Percentiles rank a stretch among this genome's conserved stretches.
Evolutionary conservation across 2,329 filamentous ascomycete species (phyloP).

Genomic region (Colletotrichum zoysiae): DNA sequence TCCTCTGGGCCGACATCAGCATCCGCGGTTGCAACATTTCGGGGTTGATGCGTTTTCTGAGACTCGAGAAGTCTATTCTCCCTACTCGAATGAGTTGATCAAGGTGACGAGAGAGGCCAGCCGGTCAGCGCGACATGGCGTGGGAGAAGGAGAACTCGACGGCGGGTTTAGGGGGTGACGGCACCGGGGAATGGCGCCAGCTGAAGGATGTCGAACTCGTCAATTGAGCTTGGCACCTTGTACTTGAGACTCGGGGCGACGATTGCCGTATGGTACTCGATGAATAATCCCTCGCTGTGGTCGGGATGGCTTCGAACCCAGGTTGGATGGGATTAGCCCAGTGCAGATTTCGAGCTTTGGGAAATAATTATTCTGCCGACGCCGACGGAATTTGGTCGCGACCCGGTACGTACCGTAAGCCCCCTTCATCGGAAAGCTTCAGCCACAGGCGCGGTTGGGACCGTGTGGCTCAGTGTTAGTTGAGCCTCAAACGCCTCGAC

Average conservation of each 20-base stretch:
- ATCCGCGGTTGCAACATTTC: conserved; percentile 18
- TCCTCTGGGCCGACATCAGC: conserved; percentile 25
- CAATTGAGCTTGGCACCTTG: background rate
- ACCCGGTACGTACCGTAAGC: conserved; percentile 8
- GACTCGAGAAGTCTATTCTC: background rate
- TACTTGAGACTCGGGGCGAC: background rate
- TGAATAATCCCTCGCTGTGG: background rate
- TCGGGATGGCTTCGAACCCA: conserved; percentile 15
- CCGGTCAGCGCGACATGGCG: conserved; percentile 35
- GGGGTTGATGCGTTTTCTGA: background rate
- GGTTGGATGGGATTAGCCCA: conserved; percentile 6
- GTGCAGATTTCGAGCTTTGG: conserved; percentile 37
- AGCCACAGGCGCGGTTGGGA: conserved; percentile 20
- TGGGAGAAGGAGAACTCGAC: background rate
- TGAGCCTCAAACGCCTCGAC: conserved; percentile 27
- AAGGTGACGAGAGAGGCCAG: conserved; percentile 25
- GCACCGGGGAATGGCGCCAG: background rate
- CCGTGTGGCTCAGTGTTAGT: background rate
- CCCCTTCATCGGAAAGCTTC: background rate
- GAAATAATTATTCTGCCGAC: conserved; percentile 39
- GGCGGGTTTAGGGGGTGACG: background rate
- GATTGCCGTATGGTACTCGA: background rate
- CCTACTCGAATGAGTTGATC: conserved; percentile 13
- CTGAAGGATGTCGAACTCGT: background rate
- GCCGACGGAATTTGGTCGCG: conserved; percentile 11